Conservation (phyloP, 2,329 filamentous ascomycete genomes). For the Apiospora marii region DNA sequence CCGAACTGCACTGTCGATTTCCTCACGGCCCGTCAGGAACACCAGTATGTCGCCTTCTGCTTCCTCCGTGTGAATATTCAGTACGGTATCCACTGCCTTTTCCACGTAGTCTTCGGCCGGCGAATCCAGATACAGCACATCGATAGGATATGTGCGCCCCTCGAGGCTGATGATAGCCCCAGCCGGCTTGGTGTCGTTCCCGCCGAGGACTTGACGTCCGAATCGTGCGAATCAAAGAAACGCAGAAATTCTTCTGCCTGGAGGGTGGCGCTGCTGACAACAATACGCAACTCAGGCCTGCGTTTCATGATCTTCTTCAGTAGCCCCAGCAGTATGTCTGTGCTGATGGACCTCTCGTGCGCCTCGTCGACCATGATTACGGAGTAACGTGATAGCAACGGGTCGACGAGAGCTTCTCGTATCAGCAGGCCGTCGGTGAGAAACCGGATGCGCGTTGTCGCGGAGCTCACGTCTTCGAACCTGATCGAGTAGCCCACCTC, state of each 20-base stretch:
- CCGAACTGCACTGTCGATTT: slow-evolving; percentile 86
- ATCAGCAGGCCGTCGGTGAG: slow-evolving; percentile 92
- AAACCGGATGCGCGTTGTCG: slow-evolving; percentile 89
- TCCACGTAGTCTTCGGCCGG: slow-evolving; percentile 89
- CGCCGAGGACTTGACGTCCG: slow-evolving; percentile 46
- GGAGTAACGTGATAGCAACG: slow-evolving; percentile 87
- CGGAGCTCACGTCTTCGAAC: slow-evolving; percentile 90
- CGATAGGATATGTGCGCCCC: slow-evolving; percentile 87
- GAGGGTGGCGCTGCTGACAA: slow-evolving; percentile 92
- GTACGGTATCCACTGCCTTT: slow-evolving; percentile 80
- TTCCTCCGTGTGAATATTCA: slow-evolving; percentile 87
- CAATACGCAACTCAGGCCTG: slow-evolving; percentile 82
- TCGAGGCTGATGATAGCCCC: slow-evolving; percentile 82
- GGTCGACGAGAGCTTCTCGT: slow-evolving; percentile 91
- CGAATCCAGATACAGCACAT: slow-evolving; percentile 79
- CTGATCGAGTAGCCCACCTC: slow-evolving; percentile 92
- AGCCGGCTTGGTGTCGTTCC: slow-evolving; percentile 36
- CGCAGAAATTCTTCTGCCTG: slow-evolving; percentile 85
- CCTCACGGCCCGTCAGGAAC: slow-evolving; percentile 91
- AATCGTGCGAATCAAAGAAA: slow-evolving; percentile 68
- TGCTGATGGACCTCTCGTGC: slow-evolving; percentile 91
- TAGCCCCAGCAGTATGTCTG: slow-evolving; percentile 87
- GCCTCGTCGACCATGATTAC: slow-evolving; percentile 98
- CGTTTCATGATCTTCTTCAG: slow-evolving; percentile 88
- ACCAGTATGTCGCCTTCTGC: slow-evolving; percentile 86